Percentiles rank a stretch among this genome's conserved stretches.
phyloP scores from a whole-genome alignment of 1,284 basidiomycete species.

The Amylostereum chailletii region DNA sequence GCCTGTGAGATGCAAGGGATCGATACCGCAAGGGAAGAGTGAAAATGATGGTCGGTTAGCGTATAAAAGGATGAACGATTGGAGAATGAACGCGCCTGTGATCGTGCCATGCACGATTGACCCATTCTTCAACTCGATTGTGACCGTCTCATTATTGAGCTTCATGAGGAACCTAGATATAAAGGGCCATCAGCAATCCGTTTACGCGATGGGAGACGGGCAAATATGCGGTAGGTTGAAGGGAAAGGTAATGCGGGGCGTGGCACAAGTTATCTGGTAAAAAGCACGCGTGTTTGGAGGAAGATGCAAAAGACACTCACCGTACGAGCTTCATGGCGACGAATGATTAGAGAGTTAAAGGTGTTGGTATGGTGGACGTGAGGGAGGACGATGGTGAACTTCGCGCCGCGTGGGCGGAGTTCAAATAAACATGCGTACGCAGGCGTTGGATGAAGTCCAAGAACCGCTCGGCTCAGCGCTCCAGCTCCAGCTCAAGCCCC shows the following conservation, averaged over 20 bases:
- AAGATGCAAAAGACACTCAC: constrained; percentile 19
- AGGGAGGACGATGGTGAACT: neutral
- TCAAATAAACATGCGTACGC: no score
- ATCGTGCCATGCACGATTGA: constrained; percentile 95
- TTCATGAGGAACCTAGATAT: constrained; percentile 91
- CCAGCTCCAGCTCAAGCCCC: no score
- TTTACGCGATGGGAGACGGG: no score
- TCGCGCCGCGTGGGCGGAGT: no score
- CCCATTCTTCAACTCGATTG: constrained; percentile 97
- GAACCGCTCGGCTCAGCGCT: no score
- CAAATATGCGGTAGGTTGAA: no score
- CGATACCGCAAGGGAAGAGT: neutral
- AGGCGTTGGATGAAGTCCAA: no score
- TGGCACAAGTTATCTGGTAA: no score
- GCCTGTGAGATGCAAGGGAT: constrained; percentile 27
- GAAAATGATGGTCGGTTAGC: neutral
- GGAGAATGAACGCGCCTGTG: constrained; percentile 57
- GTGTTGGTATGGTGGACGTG: neutral
- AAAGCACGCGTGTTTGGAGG: neutral
- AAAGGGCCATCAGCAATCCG: neutral
- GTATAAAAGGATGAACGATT: neutral
- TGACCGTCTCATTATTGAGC: constrained; percentile 98
- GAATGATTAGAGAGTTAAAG: neutral
- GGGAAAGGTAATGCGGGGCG: no score
- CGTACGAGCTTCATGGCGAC: constrained; percentile 44